Evolutionary conservation across 75 land plant species (phyloP).

Genomic region (Pinus tabuliformis): DNA sequence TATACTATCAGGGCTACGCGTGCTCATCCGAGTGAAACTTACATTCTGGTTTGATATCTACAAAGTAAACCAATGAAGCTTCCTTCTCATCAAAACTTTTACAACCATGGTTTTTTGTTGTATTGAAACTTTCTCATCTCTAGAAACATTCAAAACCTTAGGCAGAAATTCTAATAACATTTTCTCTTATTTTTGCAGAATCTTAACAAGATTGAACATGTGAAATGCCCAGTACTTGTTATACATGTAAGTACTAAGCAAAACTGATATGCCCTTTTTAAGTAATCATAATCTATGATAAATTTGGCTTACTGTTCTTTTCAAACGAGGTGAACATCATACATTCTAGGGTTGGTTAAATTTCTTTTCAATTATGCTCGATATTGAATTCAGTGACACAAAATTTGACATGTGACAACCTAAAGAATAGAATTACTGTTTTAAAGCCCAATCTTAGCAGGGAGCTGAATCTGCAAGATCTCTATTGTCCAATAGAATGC

Average conservation of each 20-base stretch:
- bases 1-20: constrained; percentile 83
- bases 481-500: no score
- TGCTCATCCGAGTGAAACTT: constrained; percentile 66
- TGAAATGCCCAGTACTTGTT: constrained; percentile 82
- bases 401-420: no score
- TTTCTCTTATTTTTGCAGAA: constrained; percentile 49
- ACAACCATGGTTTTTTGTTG: background rate
- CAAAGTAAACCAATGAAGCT: constrained; percentile 38
- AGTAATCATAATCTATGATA: background rate
- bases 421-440: no score
- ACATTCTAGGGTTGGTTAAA: no score
- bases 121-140: background rate
- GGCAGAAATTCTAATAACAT: no score
- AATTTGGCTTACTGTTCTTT: background rate
- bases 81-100: background rate
- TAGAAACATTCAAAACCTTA: background rate
- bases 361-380: no score
- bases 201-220: constrained; percentile 63
- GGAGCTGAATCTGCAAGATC: no score
- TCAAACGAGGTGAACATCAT: no score
- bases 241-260: constrained; percentile 64
- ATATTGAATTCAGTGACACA: no score
- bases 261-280: background rate
- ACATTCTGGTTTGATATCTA: constrained; percentile 77
- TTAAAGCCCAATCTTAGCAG: no score